phyloP scores from a whole-genome alignment of 2,329 filamentous ascomycete genomes.

The Arthrobotrys pseudoclavata region DNA sequence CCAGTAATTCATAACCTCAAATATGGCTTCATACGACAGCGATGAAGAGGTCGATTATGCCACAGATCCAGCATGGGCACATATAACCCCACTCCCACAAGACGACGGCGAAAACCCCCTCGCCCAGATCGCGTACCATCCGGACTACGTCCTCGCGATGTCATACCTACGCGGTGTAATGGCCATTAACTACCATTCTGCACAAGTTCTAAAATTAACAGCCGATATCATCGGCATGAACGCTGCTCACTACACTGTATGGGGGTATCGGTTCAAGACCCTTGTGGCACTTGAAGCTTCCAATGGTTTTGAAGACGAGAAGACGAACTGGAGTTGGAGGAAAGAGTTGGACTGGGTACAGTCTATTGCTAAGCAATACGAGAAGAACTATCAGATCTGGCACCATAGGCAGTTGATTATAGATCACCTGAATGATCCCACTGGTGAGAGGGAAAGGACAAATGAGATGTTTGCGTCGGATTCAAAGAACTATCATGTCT shows the following conservation, averaged over 20 bases:
- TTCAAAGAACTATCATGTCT: slow-evolving; percentile 98
- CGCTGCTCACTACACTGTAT: slow-evolving; percentile 97
- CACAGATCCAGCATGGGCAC: slow-evolving; percentile 75
- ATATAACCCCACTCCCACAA: slow-evolving; percentile 84
- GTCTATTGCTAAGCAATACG: slow-evolving; percentile 81
- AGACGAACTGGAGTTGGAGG: slow-evolving; percentile 52
- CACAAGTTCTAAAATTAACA: slow-evolving; percentile 83
- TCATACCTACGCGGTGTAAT: slow-evolving; percentile 94
- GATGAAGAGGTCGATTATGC: slow-evolving; percentile 52
- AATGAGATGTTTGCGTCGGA: slow-evolving; percentile 84
- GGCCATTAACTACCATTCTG: slow-evolving; percentile 85
- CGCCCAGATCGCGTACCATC: slow-evolving; percentile 90
- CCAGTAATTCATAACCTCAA: not conserved
- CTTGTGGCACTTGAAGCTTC: slow-evolving; percentile 81
- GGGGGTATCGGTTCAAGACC: slow-evolving; percentile 82
- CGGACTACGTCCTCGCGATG: slow-evolving; percentile 91
- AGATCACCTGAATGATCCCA: slow-evolving; percentile 72
- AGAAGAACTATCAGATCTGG: slow-evolving; percentile 99
- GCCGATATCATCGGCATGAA: slow-evolving; percentile 93
- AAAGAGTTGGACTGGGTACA: slow-evolving; percentile 90
- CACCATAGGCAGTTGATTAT: slow-evolving; percentile 78
- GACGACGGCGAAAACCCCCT: slow-evolving; percentile 86
- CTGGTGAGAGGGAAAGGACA: slow-evolving; percentile 82
- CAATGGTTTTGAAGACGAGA: slow-evolving; percentile 8
- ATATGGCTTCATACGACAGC: slow-evolving; percentile 35